A percentile compares a stretch with the other conserved stretches of the same genome.
Conservation (phyloP, 108 stramenopile genomes). For the Cylindrotheca closterium region DNA sequence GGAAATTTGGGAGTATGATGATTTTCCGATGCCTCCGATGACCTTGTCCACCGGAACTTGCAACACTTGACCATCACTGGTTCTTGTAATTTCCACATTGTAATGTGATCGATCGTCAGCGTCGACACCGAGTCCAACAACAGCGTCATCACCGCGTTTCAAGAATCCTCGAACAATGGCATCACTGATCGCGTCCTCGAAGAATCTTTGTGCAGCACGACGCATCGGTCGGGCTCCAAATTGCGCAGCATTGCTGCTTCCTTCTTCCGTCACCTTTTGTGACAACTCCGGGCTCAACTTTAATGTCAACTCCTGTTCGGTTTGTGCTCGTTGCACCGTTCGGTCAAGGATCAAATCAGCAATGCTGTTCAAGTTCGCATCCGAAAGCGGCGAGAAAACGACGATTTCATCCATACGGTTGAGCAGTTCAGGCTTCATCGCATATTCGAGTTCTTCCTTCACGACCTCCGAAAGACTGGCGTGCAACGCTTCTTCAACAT, state of each 20-base stretch:
- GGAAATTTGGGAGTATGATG: neutral
- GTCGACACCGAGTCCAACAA: constrained; percentile 29
- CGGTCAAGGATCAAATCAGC: constrained; percentile 58
- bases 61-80: constrained; percentile 14
- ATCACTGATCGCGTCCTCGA: constrained; percentile 87
- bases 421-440: constrained; percentile 95
- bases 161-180: constrained; percentile 83
- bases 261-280: constrained; percentile 62
- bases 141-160: constrained; percentile 58
- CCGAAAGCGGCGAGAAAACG: constrained; percentile 85
- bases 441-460: constrained; percentile 84
- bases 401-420: constrained; percentile 99
- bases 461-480: constrained; percentile 77
- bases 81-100: constrained; percentile 16
- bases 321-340: constrained; percentile 56
- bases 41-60: constrained; percentile 31
- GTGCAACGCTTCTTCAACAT: constrained; percentile 45
- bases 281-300: constrained; percentile 48
- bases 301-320: constrained; percentile 56
- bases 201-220: constrained; percentile 78
- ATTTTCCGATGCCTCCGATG: constrained; percentile 23
- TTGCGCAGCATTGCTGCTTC: constrained; percentile 68
- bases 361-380: constrained; percentile 73
- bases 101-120: constrained; percentile 9
- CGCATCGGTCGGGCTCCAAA: constrained; percentile 90